A percentile compares a stretch with the other conserved stretches of the same genome.
These are phyloP conservation scores for Setaria viridis DNA, from an alignment of 202 grass and related monocot species.

Conservation along the genomic window DNA sequence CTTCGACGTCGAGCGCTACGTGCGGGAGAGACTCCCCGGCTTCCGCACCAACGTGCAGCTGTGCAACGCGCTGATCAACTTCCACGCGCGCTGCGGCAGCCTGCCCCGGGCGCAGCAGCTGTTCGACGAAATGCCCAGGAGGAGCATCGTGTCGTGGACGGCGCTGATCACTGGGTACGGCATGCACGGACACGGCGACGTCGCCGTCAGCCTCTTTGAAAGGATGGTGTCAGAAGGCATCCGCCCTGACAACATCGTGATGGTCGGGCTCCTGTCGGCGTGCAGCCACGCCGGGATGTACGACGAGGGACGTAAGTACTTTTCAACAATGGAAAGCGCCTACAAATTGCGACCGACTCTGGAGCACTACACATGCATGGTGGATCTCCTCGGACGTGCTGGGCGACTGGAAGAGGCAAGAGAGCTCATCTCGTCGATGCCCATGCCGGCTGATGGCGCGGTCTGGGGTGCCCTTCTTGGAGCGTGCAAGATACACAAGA, in stretches of 20 bases:
- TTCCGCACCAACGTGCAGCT: slow-evolving; percentile 57
- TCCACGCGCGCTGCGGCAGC: slow-evolving; percentile 62
- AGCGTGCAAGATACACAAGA: slow-evolving; percentile 79
- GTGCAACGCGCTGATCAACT: slow-evolving; percentile 73
- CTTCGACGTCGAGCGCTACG: slow-evolving; percentile 44
- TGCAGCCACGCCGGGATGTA: slow-evolving; percentile 71
- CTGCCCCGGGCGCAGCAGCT: slow-evolving; percentile 53
- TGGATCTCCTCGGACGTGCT: slow-evolving; percentile 72
- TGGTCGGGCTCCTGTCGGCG: slow-evolving; percentile 67
- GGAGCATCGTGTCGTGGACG: slow-evolving; percentile 74
- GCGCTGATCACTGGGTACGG: slow-evolving; percentile 66
- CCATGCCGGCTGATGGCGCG: slow-evolving; percentile 57
- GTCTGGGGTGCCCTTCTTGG: slow-evolving; percentile 82
- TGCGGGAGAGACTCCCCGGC: slow-evolving; percentile 34
- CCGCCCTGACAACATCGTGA: slow-evolving; percentile 52
- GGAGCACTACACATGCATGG: slow-evolving; percentile 81
- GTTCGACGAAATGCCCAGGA: slow-evolving; percentile 64
- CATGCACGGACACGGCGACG: slow-evolving; percentile 60
- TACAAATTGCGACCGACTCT: slow-evolving; percentile 42
- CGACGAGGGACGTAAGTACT: slow-evolving; percentile 60
- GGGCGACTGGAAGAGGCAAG: slow-evolving; percentile 58
- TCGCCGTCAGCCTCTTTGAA: slow-evolving; percentile 58
- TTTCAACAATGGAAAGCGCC: slow-evolving; percentile 50
- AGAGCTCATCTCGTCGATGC: slow-evolving; percentile 65
- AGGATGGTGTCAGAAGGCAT: slow-evolving; percentile 56